These are phyloP conservation scores for Hibiscus mutabilis DNA, from an alignment of 345 rosid species.

Conservation along the genomic window DNA sequence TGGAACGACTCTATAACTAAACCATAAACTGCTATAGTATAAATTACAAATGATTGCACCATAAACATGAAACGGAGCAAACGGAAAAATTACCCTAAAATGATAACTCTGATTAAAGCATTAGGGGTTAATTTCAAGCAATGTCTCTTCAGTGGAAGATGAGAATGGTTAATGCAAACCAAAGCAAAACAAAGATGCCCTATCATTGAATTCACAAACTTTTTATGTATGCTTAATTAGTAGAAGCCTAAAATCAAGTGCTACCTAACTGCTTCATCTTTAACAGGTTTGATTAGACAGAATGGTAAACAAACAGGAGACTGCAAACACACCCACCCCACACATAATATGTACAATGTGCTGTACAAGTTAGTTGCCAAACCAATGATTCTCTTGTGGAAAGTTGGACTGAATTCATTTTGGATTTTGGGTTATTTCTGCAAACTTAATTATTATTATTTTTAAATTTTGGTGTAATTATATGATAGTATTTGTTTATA, in stretches of 20 bases:
- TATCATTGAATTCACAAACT: neutral
- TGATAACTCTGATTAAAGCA: neutral
- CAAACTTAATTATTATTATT: too few species aligned
- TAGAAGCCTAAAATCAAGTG: neutral
- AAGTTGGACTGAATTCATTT: neutral
- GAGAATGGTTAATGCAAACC: neutral
- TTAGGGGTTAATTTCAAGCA: neutral
- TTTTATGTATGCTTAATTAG: neutral
- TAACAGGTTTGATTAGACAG: neutral
- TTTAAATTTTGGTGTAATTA: too few species aligned
- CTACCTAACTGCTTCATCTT: neutral
- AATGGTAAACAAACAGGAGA: neutral
- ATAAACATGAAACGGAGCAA: neutral
- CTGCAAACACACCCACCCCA: neutral
- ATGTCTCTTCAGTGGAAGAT: neutral
- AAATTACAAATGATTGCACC: neutral
- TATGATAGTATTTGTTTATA: too few species aligned
- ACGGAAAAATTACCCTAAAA: neutral
- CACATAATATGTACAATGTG: neutral
- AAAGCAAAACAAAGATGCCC: slow-evolving; percentile 2
- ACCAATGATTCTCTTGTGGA: neutral
- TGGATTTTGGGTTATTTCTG: neutral
- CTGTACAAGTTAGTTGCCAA: slow-evolving; percentile 10
- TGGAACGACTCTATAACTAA: too few species aligned
- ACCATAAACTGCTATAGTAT: too few species aligned